Percentiles rank a stretch among this genome's conserved stretches.
phyloP scores from a whole-genome alignment of 306 rosid species.

The Rubus idaeus region DNA sequence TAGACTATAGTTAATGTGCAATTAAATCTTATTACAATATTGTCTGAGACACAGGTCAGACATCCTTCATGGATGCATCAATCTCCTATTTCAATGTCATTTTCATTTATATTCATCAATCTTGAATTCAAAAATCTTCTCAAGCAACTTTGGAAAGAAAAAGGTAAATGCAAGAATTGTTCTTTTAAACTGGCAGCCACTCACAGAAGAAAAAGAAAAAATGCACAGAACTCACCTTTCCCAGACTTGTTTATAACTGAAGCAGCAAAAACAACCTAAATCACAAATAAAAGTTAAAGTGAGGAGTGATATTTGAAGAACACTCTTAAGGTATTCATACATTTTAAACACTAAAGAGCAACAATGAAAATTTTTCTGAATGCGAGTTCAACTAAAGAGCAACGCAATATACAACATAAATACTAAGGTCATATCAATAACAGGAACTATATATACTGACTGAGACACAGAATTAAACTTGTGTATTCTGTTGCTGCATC shows the following conservation, averaged over 20 bases:
- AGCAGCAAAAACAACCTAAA: constrained; percentile 93
- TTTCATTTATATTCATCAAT: not conserved
- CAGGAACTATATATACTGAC: too few species aligned
- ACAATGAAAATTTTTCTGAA: not conserved
- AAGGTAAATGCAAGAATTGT: not conserved
- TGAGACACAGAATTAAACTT: not conserved
- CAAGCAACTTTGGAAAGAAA: not conserved
- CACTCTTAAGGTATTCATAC: not conserved
- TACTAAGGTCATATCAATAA: not conserved
- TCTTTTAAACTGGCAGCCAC: not conserved
- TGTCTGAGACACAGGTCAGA: too few species aligned
- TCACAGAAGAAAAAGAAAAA: not conserved
- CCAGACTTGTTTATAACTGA: constrained; percentile 89
- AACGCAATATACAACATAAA: too few species aligned
- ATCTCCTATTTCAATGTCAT: constrained; percentile 1
- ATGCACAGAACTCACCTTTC: constrained; percentile 60
- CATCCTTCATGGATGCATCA: not conserved
- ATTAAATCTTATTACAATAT: not conserved
- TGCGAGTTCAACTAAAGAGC: not conserved
- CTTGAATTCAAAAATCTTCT: not conserved
- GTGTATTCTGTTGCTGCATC: not conserved
- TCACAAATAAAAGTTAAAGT: constrained; percentile 18
- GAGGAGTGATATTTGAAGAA: constrained; percentile 13
- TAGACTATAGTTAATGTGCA: not conserved
- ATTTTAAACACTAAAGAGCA: not conserved